phyloP scores from a whole-genome alignment of 345 rosid genomes.

The Barbarea vulgaris region DNA sequence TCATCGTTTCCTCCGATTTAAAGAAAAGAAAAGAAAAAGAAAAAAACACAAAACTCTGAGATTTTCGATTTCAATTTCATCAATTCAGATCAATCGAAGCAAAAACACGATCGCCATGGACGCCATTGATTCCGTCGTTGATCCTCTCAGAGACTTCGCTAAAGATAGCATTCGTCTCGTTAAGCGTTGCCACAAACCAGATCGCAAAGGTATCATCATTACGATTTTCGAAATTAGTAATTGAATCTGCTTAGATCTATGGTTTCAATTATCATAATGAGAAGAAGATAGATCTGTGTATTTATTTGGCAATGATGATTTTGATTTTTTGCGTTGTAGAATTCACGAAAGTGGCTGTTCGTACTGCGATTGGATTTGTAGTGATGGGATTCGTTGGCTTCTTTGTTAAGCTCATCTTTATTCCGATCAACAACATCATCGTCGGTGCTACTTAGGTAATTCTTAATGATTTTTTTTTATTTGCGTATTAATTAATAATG shows the following conservation, averaged over 20 bases:
- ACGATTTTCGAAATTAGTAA: neutral
- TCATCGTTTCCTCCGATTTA: neutral
- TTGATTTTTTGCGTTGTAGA: slow-evolving; percentile 39
- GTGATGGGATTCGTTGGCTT: slow-evolving; percentile 89
- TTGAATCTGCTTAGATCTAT: neutral
- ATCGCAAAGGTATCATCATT: slow-evolving; percentile 46
- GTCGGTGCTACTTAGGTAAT: slow-evolving; percentile 51
- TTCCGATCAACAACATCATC: slow-evolving; percentile 72
- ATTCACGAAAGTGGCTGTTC: slow-evolving; percentile 77
- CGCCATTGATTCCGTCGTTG: slow-evolving; percentile 72
- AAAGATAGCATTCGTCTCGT: slow-evolving; percentile 78
- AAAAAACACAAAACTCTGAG: neutral
- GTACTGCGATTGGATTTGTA: slow-evolving; percentile 80
- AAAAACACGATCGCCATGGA: slow-evolving; percentile 50
- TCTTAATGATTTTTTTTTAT: slow-evolving; percentile 2
- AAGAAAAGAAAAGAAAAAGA: neutral
- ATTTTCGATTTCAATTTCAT: slow-evolving; percentile 13
- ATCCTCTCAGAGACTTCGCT: slow-evolving; percentile 79
- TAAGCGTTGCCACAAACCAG: slow-evolving; percentile 85
- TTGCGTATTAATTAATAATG: neutral
- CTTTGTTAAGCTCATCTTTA: slow-evolving; percentile 75
- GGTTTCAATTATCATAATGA: neutral
- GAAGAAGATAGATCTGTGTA: neutral
- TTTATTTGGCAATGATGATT: neutral
- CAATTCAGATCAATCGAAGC: slow-evolving; percentile 1